phyloP scores from a whole-genome alignment of 139 green algal species.

The Chlorella sorokiniana region DNA sequence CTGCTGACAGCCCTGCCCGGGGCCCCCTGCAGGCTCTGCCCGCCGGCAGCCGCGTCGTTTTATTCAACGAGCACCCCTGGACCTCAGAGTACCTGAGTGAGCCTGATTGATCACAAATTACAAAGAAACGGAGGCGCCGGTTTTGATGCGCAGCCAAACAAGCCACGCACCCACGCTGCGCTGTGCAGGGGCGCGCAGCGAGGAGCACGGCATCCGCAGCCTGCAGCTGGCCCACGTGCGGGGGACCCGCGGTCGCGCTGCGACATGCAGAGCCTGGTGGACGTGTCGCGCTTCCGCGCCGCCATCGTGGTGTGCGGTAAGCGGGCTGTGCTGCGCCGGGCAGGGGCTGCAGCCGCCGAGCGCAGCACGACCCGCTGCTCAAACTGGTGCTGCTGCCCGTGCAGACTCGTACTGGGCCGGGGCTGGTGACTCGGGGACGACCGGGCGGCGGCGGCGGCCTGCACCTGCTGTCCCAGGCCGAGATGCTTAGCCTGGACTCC shows the following conservation, averaged over 20 bases:
- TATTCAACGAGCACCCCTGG: slow-evolving; percentile 58
- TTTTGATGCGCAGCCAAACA: not conserved
- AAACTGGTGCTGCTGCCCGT: not conserved
- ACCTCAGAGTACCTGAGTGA: slow-evolving; percentile 8
- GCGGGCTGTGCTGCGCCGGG: not conserved
- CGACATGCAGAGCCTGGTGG: slow-evolving; percentile 22
- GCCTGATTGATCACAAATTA: not conserved
- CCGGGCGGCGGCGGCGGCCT: not conserved
- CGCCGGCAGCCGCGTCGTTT: slow-evolving; percentile 48
- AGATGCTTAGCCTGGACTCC: slow-evolving; percentile 63
- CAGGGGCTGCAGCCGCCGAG: too few relatives aligned
- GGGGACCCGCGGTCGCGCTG: slow-evolving; percentile 41
- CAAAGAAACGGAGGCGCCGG: too few relatives aligned
- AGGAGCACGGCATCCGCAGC: not conserved
- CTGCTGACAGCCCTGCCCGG: too few relatives aligned
- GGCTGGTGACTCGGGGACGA: not conserved
- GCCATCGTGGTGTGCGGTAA: slow-evolving; percentile 31
- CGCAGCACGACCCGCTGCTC: too few relatives aligned
- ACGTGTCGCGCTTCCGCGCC: slow-evolving; percentile 21
- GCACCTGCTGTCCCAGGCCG: slow-evolving; percentile 25
- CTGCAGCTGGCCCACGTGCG: slow-evolving; percentile 37
- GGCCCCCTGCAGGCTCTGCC: slow-evolving; percentile 55
- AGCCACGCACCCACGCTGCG: not conserved
- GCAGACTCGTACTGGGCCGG: slow-evolving; percentile 17
- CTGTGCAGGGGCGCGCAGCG: not conserved